These are phyloP conservation scores for Melaleuca alternifolia DNA, from an alignment of 345 rosid genomes.

Conservation along the genomic window DNA sequence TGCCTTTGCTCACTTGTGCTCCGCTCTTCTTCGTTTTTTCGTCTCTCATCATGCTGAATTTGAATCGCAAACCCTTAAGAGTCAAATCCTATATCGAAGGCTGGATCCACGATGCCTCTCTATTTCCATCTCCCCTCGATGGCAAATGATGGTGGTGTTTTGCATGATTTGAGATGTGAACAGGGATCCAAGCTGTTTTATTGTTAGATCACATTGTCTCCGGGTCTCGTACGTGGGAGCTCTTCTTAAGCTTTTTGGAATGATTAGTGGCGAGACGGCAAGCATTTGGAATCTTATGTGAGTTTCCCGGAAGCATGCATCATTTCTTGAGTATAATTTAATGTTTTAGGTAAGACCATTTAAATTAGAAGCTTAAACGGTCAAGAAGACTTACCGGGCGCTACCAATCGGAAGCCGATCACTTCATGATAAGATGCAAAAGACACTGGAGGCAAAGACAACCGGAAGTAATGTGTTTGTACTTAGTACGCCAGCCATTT, in stretches of 20 bases:
- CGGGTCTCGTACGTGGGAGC: not conserved
- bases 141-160: conserved; percentile 1
- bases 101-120: conserved; percentile 11
- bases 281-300: not conserved
- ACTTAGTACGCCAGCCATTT: not conserved
- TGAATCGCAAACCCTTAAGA: conserved; percentile 22
- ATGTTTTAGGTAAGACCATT: not conserved
- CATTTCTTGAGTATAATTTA: not conserved
- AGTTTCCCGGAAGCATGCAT: not conserved
- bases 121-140: conserved; percentile 2
- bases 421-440: too few species aligned
- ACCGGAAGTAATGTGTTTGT: not conserved
- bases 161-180: not conserved
- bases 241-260: not conserved
- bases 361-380: not conserved
- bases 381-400: not conserved
- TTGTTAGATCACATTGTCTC: not conserved
- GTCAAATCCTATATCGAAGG: conserved; percentile 30
- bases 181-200: not conserved
- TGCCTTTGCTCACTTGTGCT: not conserved
- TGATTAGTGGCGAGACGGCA: not conserved
- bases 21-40: not conserved
- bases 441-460: not conserved
- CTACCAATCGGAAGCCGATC: not conserved
- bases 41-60: conserved; percentile 21